Base-by-base conservation (phyloP, 331 rosid species). In the Dryas integrifolia region DNA sequence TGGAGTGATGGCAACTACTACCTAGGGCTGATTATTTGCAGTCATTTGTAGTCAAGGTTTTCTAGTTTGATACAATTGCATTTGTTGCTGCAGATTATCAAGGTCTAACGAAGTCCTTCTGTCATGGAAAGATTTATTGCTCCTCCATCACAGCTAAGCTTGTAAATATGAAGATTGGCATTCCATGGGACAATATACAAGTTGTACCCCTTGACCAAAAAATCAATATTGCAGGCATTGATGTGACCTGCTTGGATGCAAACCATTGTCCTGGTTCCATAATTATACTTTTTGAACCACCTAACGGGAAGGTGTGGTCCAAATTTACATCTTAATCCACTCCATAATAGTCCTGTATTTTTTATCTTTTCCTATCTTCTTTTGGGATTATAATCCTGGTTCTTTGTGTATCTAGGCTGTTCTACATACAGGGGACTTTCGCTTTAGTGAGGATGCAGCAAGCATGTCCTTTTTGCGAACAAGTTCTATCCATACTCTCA, bases 261-360 rank as follows among this genome's bases (percentile, higher is more conserved):
- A 94, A 91, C 78, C 98, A 94, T 75, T 94, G 97, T 73, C 97
- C 96, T 61, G 98, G 98, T 81, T 86, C 97, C 41, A 74, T 94
- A 75, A 84, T 91, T 66, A 75, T 91, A 77, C 95, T 93, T 77
- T 94, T 91, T 82, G 91, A 94, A 80, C 98, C 97, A 69, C 95
- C 96, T 4, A 84, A 80, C 62, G 85, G 92, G 84, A 88, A 94
- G 98, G 98, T 94, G 87, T 57, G 92, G 77, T 80, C 70, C 81
- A 43, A 72, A 81, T 67, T 76, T 53, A 67, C 88, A 73, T 80
- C 73, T 70, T 39, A 48, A 63, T 59, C 58, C 49, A 13, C 70
- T 67, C 55, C 53, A 12, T 73, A 50, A 3, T 65, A 59, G 0
- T 41, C 67, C 71, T 46, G 40, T 48, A 21, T 14, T 70, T 70